phyloP scores from a whole-genome alignment of 179 eudicot species.

The Beta lomatogona region DNA sequence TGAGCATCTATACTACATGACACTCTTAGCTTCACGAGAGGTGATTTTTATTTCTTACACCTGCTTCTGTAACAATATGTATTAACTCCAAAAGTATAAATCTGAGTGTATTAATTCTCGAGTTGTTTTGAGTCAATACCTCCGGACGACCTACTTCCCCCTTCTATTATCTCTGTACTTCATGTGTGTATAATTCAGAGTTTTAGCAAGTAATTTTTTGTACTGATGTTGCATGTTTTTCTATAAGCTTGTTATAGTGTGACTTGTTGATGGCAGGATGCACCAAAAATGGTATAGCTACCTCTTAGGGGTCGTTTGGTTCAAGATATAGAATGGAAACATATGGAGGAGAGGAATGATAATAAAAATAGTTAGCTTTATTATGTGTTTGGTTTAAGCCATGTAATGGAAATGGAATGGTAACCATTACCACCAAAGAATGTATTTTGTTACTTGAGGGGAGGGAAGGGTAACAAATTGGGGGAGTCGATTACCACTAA shows the following conservation, averaged over 20 bases:
- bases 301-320: too few relatives aligned
- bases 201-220: slow-evolving; percentile 14
- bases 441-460: too few relatives aligned
- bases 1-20: slow-evolving; percentile 6
- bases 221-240: background rate
- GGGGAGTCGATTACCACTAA: too few relatives aligned
- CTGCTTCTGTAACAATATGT: slow-evolving; percentile 40
- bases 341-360: too few relatives aligned
- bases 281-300: background rate
- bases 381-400: too few relatives aligned
- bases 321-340: too few relatives aligned
- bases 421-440: too few relatives aligned
- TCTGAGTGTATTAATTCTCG: slow-evolving; percentile 31
- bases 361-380: too few relatives aligned
- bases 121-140: slow-evolving; percentile 26
- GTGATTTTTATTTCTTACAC: slow-evolving; percentile 27
- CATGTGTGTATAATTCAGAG: slow-evolving; percentile 30
- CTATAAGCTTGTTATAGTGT: background rate
- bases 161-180: slow-evolving; percentile 15
- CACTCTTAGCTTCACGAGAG: slow-evolving; percentile 21
- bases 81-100: slow-evolving; percentile 19
- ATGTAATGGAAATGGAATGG: too few relatives aligned
- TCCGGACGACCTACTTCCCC: slow-evolving; percentile 20
- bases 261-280: background rate
- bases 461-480: too few relatives aligned